phyloP scores from a whole-genome alignment of 192 early-diverging fungal species.

The Gigaspora rosea region DNA sequence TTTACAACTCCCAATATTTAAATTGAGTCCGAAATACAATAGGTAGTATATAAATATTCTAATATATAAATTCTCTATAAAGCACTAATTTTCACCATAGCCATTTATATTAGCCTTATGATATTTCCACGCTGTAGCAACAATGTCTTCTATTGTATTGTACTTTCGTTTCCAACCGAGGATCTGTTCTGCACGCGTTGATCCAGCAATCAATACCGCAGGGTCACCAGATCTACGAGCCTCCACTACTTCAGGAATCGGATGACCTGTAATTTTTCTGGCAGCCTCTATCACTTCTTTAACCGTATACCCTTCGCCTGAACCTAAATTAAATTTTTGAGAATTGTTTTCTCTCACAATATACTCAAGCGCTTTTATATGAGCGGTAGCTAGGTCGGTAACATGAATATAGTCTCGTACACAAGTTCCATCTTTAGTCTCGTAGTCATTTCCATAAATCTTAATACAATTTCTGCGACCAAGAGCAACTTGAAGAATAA shows the following conservation, averaged over 20 bases:
- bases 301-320: slow-evolving; percentile 87
- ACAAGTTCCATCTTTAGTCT: slow-evolving; percentile 90
- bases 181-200: slow-evolving; percentile 40
- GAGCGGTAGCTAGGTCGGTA: slow-evolving; percentile 86
- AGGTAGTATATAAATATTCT: no score
- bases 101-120: slow-evolving; percentile 26
- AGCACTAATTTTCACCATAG: slow-evolving; percentile 1
- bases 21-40: no score
- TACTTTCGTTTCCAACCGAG: slow-evolving; percentile 44
- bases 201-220: slow-evolving; percentile 81
- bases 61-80: background rate
- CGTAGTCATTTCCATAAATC: slow-evolving; percentile 93
- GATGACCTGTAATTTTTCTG: slow-evolving; percentile 75
- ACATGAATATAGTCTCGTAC: slow-evolving; percentile 98
- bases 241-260: slow-evolving; percentile 70
- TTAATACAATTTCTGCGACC: slow-evolving; percentile 81
- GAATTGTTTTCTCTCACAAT: slow-evolving; percentile 39
- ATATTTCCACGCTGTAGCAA: slow-evolving; percentile 32
- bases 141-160: slow-evolving; percentile 45
- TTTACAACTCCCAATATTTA: no score
- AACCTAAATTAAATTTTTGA: slow-evolving; percentile 87
- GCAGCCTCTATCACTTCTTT: slow-evolving; percentile 89
- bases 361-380: slow-evolving; percentile 74
- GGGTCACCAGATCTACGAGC: slow-evolving; percentile 82
- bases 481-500: slow-evolving; percentile 85